Evolutionary conservation across 495 filamentous ascomycete genomes (phyloP).

Genomic region (Aspergillus incahuasiensis): DNA sequence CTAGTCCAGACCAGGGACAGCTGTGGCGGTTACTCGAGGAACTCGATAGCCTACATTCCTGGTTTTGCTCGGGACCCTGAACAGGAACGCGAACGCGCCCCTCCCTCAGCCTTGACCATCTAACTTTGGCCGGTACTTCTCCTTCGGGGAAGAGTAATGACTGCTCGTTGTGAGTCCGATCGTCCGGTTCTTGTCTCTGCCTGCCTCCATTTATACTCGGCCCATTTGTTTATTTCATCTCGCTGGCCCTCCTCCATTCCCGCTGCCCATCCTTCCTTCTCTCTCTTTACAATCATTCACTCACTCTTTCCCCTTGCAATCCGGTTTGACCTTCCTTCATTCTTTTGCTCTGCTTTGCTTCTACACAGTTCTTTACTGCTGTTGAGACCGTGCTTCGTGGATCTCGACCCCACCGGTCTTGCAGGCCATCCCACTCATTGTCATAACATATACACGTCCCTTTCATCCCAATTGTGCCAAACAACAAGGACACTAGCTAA

Average conservation of each 20-base stretch:
- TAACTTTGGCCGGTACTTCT: slow-evolving; percentile 23
- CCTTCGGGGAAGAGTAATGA: slow-evolving; percentile 30
- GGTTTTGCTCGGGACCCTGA: slow-evolving; percentile 35
- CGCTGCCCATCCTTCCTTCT: slow-evolving; percentile 22
- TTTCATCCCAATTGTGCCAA: background rate
- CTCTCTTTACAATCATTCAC: slow-evolving; percentile 8
- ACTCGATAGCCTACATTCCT: slow-evolving; percentile 43
- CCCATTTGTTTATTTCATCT: slow-evolving; percentile 44
- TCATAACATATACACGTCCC: background rate
- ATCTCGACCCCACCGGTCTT: background rate
- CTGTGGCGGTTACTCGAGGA: slow-evolving; percentile 30
- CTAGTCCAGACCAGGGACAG: slow-evolving; percentile 11
- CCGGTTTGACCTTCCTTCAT: slow-evolving; percentile 20
- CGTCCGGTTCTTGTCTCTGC: slow-evolving; percentile 17
- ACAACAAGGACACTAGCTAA: slow-evolving; percentile 9
- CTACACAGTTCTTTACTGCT: slow-evolving; percentile 9
- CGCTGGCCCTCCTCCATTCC: slow-evolving; percentile 24
- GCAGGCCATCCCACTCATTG: background rate
- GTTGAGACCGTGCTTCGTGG: background rate
- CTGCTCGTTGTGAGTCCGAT: slow-evolving; percentile 40
- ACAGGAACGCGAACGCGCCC: slow-evolving; percentile 39
- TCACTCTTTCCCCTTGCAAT: slow-evolving; percentile 10
- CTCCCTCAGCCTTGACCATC: slow-evolving; percentile 9
- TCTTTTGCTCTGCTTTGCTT: slow-evolving; percentile 11
- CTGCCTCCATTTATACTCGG: slow-evolving; percentile 31